Evolutionary conservation across 345 rosid species (phyloP).

Genomic region (Hibiscus trionum): DNA sequence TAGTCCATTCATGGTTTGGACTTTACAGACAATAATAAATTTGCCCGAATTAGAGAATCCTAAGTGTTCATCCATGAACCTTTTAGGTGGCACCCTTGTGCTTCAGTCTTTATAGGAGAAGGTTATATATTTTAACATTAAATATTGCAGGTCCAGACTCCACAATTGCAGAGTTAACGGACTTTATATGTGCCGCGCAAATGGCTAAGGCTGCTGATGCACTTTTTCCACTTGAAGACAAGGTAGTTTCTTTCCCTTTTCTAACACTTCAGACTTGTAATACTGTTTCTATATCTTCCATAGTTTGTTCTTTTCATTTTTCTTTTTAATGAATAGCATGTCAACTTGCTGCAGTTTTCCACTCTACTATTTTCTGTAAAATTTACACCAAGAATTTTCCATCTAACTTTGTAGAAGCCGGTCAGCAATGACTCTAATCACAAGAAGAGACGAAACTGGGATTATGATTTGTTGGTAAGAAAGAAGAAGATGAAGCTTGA

Average conservation of each 20-base stretch:
- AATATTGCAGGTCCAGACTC: slow-evolving; percentile 50
- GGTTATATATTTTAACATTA: neutral
- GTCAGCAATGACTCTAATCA: slow-evolving; percentile 15
- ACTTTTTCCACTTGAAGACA: slow-evolving; percentile 39
- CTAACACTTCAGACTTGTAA: neutral
- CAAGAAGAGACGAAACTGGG: slow-evolving; percentile 46
- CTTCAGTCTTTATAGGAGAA: neutral
- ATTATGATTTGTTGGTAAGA: slow-evolving; percentile 24
- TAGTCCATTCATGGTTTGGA: neutral
- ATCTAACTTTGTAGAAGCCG: slow-evolving; percentile 24
- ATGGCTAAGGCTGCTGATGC: slow-evolving; percentile 59
- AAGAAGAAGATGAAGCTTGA: slow-evolving; percentile 24
- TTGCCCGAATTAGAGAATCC: neutral
- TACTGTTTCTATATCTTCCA: neutral
- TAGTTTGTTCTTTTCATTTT: neutral
- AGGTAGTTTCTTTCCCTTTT: slow-evolving; percentile 29
- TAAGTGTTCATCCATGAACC: neutral
- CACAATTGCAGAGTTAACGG: slow-evolving; percentile 52
- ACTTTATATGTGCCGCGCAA: slow-evolving; percentile 41
- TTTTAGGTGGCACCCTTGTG: neutral
- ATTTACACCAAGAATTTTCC: neutral
- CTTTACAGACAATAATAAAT: neutral
- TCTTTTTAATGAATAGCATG: neutral
- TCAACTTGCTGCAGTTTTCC: neutral
- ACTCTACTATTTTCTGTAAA: neutral